Evolutionary conservation across 495 filamentous ascomycete species (phyloP).

Genomic region (Penicillium canariense): DNA sequence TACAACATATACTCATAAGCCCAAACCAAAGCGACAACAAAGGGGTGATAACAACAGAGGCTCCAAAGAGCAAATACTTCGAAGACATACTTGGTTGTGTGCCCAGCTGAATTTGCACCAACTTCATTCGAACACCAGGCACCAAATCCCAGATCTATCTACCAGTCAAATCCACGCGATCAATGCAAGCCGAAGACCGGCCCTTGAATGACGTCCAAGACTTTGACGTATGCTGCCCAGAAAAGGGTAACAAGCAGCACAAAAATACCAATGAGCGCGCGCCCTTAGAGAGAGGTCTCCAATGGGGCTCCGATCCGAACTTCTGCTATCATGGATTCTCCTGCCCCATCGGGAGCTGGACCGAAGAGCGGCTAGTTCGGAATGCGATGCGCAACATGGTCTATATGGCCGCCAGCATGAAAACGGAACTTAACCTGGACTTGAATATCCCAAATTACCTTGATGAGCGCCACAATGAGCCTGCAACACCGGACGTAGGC

Average conservation of each 20-base stretch:
- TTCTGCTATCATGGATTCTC: slow-evolving; percentile 30
- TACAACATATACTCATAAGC: not conserved
- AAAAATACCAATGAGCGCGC: not conserved
- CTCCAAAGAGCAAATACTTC: too few species aligned
- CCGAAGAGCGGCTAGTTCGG: slow-evolving; percentile 21
- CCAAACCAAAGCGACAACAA: not conserved
- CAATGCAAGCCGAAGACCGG: slow-evolving; percentile 1
- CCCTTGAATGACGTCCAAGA: not conserved
- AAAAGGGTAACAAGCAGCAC: not conserved
- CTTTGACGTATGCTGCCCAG: not conserved
- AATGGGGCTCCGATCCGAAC: slow-evolving; percentile 29
- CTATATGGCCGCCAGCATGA: slow-evolving; percentile 12
- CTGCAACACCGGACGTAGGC: not conserved
- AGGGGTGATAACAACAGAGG: too few species aligned
- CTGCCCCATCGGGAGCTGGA: slow-evolving; percentile 25
- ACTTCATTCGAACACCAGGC: too few species aligned
- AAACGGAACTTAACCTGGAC: slow-evolving; percentile 11
- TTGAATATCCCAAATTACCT: not conserved
- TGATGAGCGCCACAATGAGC: not conserved
- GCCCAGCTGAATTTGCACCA: too few species aligned
- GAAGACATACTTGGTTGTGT: too few species aligned
- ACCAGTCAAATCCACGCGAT: not conserved
- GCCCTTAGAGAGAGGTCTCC: slow-evolving; percentile 15
- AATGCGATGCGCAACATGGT: slow-evolving; percentile 28
- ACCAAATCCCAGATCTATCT: too few species aligned